Evolutionary conservation across 2,329 filamentous ascomycete species (phyloP).

Genomic region (Ophidiomyces ophidiicola): DNA sequence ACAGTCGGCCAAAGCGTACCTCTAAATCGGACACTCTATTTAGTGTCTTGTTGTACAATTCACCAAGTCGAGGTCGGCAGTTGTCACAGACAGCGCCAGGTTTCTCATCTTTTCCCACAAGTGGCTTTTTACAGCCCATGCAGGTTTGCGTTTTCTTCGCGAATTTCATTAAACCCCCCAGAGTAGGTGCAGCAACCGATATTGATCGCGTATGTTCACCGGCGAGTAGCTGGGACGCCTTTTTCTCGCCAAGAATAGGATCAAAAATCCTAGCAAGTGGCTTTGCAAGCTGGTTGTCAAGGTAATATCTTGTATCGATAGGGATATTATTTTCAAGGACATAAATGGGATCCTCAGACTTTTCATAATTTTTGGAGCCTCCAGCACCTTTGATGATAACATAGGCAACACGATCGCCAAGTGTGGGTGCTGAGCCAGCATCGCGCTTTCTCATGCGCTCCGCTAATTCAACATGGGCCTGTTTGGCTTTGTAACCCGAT

Average conservation of each 20-base stretch:
- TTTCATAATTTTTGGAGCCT: conserved; percentile 90
- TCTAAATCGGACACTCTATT: conserved; percentile 84
- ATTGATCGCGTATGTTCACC: conserved; percentile 94
- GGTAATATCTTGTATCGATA: conserved; percentile 96
- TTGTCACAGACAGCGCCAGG: conserved; percentile 78
- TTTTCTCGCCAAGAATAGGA: conserved; percentile 88
- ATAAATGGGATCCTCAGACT: conserved; percentile 92
- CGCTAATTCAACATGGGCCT: conserved; percentile 90
- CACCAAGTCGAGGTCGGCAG: conserved; percentile 72
- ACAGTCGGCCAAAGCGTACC: conserved; percentile 79
- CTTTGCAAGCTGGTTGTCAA: conserved; percentile 96
- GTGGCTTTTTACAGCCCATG: conserved; percentile 97
- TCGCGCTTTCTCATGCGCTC: conserved; percentile 96
- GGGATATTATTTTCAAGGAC: conserved; percentile 96
- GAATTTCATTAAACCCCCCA: conserved; percentile 96
- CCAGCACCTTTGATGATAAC: conserved; percentile 89
- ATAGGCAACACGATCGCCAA: conserved; percentile 94
- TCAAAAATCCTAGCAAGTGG: conserved; percentile 93
- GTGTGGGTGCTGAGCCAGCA: conserved; percentile 76
- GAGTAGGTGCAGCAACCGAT: conserved; percentile 75
- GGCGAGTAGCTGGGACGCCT: conserved; percentile 70
- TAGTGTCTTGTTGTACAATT: conserved; percentile 86
- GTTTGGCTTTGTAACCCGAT: conserved; percentile 75
- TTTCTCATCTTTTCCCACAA: conserved; percentile 65
- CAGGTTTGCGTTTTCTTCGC: conserved; percentile 95